Evolutionary conservation across 805 yeast genomes (phyloP), one percentile per base, ranked within the genome.

Genomic region (Saturnispora saitoi): DNA sequence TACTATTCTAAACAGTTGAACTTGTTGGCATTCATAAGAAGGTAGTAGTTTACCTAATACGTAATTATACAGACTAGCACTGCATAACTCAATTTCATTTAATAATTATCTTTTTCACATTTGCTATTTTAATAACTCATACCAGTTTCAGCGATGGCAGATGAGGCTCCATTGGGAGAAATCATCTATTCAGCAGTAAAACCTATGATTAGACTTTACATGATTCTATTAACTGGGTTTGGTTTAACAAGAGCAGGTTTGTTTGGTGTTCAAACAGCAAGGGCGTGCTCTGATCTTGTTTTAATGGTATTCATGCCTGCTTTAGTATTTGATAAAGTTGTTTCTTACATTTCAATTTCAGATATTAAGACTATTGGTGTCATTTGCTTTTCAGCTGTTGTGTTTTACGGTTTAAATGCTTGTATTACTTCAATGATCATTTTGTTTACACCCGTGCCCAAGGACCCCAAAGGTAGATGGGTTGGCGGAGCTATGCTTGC

Each of bases 351-450:
- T 32, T 72, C 77, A 45, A 78, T 80, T 49, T 66, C 75, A 1
- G 89, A 84, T 59, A 81, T 84, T 52, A 81, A 83, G 60, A 73
- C 75, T 49, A 74, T 84, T 14, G 93, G 89, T 2, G 81, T 84
- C 32, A 74, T 82, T 26, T 74, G 76, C 42, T 63, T 77, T 15
- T 64, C 75, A 2, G 71, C 85, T 0, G 65, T 75, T 2, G 49
- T 81, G 14, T 65, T 83, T 51, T 80, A 77, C 51, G 56, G 62
- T 3, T 58, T 77, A 6, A 86, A 86, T 7, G 68, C 72, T 0
- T 55, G 61, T 5, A 69, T 76, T 38, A 80, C 85, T 0, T 58
- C 63, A 8, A 40, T 61, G 2, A 66, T 63, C 20, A 57, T 64
- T 6, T 39, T 53, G 11, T 48, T 61, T 15, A 60, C 68, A 0